These are phyloP conservation scores for Coemansia sp. DNA, from an alignment of 192 early-diverging fungal genomes.

Conservation along the genomic window DNA sequence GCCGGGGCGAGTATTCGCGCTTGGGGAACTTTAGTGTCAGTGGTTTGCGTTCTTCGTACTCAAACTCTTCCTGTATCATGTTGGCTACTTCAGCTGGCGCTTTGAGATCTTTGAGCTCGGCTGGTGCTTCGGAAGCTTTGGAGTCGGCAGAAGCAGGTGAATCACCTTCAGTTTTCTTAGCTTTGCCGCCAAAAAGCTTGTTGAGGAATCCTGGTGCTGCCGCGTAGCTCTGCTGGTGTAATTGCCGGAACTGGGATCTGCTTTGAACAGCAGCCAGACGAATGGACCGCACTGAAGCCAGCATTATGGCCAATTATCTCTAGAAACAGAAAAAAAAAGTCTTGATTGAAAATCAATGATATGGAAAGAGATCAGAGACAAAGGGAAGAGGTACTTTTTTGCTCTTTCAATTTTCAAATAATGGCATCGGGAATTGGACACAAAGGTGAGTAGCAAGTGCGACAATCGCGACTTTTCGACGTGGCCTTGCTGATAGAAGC, in stretches of 20 bases:
- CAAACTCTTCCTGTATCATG: not conserved
- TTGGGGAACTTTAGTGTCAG: constrained; percentile 26
- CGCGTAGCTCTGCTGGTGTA: constrained; percentile 27
- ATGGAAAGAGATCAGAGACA: not conserved
- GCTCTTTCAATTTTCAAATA: not conserved
- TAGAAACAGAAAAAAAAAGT: not conserved
- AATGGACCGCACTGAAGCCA: constrained; percentile 2
- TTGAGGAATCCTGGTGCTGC: constrained; percentile 21
- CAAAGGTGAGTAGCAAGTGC: constrained; percentile 27
- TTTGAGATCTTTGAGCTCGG: not conserved
- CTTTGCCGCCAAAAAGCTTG: constrained; percentile 35
- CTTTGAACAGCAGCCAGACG: not conserved
- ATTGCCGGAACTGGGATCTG: not conserved
- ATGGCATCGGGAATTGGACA: constrained; percentile 54
- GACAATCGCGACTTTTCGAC: not conserved
- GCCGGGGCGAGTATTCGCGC: constrained; percentile 17
- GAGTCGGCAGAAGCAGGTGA: constrained; percentile 5
- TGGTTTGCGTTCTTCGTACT: not conserved
- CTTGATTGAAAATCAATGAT: constrained; percentile 1
- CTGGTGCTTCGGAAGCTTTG: constrained; percentile 1
- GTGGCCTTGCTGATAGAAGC: not conserved
- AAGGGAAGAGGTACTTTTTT: not conserved
- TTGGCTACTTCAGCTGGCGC: not conserved
- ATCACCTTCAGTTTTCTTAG: constrained; percentile 8
- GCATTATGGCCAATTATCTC: constrained; percentile 11